A percentile compares a stretch with the other conserved stretches of the same genome.
Conservation (phyloP, 108 stramenopile species). For the Skeletonema costatum region DNA sequence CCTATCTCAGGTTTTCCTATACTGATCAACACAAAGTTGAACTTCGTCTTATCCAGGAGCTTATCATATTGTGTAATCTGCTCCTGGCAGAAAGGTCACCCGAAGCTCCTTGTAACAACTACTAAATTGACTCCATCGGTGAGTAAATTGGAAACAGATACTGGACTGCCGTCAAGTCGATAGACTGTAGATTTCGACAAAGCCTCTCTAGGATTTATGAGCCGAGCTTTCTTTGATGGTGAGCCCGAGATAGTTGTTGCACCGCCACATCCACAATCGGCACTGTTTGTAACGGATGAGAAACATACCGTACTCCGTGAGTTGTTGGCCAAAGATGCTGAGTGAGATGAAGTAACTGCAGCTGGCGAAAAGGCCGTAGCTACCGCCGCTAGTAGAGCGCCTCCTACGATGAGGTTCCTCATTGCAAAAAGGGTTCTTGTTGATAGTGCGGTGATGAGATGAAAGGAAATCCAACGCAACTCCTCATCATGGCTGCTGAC, state of each 20-base stretch:
- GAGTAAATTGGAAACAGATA: constrained; percentile 18
- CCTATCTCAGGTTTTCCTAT: constrained; percentile 76
- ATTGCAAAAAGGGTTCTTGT: neutral
- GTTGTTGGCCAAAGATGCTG: neutral
- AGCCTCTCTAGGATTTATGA: constrained; percentile 47
- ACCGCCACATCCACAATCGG: constrained; percentile 21
- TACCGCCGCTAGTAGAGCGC: neutral
- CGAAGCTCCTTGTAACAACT: constrained; percentile 68
- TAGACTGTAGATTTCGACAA: constrained; percentile 39
- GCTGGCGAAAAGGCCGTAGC: neutral
- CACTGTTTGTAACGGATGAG: neutral
- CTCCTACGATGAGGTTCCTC: neutral
- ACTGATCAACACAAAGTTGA: constrained; percentile 54
- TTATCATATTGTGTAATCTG: constrained; percentile 74
- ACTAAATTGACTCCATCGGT: constrained; percentile 48
- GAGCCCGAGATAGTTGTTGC: constrained; percentile 27
- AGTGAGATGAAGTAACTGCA: neutral
- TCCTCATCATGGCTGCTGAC: no score
- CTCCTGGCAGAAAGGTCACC: constrained; percentile 90
- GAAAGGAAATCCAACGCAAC: no score
- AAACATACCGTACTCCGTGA: neutral
- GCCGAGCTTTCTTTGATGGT: constrained; percentile 46
- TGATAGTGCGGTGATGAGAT: no score
- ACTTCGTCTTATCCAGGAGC: constrained; percentile 52
- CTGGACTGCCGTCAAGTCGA: constrained; percentile 48